Percentiles rank a stretch among this genome's conserved stretches.
Evolutionary conservation across 2,329 filamentous ascomycete genomes (phyloP).

Genomic region (Fonsecaea monophora): DNA sequence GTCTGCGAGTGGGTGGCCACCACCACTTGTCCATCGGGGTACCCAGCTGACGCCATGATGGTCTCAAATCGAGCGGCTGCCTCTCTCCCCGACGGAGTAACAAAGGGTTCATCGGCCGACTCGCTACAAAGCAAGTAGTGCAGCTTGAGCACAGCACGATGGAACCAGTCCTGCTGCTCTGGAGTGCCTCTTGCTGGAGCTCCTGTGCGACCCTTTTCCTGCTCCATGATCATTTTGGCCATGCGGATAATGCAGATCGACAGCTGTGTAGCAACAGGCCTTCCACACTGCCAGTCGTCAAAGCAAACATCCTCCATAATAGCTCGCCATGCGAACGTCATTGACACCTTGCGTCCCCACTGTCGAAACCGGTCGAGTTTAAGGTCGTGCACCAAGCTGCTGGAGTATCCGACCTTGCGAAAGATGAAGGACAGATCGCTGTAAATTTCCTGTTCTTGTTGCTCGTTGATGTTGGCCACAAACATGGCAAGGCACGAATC

Average conservation of each 20-base stretch:
- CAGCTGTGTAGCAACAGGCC: neutral
- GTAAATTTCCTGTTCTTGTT: constrained; percentile 7
- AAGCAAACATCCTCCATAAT: constrained; percentile 8
- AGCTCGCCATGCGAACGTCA: constrained; percentile 5
- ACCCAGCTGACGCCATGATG: neutral
- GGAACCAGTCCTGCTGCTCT: neutral
- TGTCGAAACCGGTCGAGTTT: constrained; percentile 6
- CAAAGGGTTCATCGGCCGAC: neutral
- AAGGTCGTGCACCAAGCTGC: neutral
- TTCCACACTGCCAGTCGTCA: neutral
- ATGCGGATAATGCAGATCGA: neutral
- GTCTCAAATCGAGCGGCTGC: neutral
- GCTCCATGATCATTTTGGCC: neutral
- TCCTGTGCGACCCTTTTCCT: neutral
- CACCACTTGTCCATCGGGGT: neutral
- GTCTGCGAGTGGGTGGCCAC: neutral
- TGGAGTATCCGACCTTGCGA: constrained; percentile 6
- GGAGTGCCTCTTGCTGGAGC: neutral
- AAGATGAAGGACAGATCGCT: constrained; percentile 3
- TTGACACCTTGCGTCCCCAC: constrained; percentile 5
- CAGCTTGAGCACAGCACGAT: constrained; percentile 3
- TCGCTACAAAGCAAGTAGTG: constrained; percentile 5
- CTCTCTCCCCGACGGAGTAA: neutral
- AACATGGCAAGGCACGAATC: neutral
- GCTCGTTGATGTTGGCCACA: neutral